Base-by-base conservation (phyloP, 805 yeast genomes). In the Suhomyces sp. region DNA sequence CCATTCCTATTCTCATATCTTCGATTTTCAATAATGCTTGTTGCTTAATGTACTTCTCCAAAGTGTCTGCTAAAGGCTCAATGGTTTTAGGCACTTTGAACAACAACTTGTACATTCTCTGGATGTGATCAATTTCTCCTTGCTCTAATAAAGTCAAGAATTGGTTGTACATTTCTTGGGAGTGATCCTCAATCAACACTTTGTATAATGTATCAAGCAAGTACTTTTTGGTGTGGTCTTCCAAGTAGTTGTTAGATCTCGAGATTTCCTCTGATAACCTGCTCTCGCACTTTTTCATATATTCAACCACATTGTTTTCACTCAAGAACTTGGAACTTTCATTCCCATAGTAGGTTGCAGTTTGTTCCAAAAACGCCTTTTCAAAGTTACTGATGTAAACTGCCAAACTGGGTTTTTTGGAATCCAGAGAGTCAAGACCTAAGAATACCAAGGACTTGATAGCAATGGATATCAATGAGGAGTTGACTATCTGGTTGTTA, bases 401-500 rank as follows among this genome's bases (percentile, higher is more conserved):
- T 14, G 81, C 74, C 52, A 90, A 70, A 54, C 86, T 88, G 34
- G 87, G 78, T 54, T 88, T 88, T 63, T 85, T 88, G 58, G 86
- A 73, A 60, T 88, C 97, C 55, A 83, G 88, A 39, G 79, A 81
- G 56, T 93, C 98, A 48, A 95, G 82, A 4, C 98, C 98, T 44
- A 93, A 70, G 28, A 80, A 75, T 9, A 91, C 96, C 65, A 90
- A 79, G 1, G 97, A 90, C 50, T 79, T 83, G 43, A 91, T 84
- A 1, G 93, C 88, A 26, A 76, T 69, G 22, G 85, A 77, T 28
- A 93, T 70, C 33, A 77, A 72, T 32, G 74, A 68, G 26, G 83
- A 77, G 45, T 83, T 81, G 35, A 84, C 83, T 20, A 78, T 74
- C 51, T 82, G 82, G 42, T 88, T 88, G 47, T 83, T 76, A 52